Conservation (phyloP, 2,329 filamentous ascomycete species). For the Fusarium sp. region DNA sequence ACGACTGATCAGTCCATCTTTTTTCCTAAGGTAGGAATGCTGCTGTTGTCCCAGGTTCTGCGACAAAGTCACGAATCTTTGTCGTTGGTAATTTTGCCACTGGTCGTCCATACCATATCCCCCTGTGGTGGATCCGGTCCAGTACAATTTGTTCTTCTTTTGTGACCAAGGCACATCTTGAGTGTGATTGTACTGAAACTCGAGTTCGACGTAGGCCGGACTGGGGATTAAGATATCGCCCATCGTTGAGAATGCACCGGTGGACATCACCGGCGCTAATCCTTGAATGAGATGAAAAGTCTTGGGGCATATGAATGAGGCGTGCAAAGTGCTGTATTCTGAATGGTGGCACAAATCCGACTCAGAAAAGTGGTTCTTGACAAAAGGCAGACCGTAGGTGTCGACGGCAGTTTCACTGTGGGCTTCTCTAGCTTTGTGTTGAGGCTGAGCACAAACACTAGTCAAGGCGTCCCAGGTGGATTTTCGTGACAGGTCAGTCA, state of each 20-base stretch:
- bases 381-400: slow-evolving; percentile 55
- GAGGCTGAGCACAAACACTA: slow-evolving; percentile 43
- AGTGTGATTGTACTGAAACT: slow-evolving; percentile 59
- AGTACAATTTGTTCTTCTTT: slow-evolving; percentile 69
- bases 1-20: slow-evolving; percentile 30
- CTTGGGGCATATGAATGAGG: slow-evolving; percentile 61
- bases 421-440: not conserved
- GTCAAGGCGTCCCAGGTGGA: slow-evolving; percentile 55
- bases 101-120: slow-evolving; percentile 54
- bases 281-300: slow-evolving; percentile 60
- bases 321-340: slow-evolving; percentile 61
- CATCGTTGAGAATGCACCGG: slow-evolving; percentile 62
- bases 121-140: slow-evolving; percentile 71
- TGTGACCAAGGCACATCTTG: slow-evolving; percentile 63
- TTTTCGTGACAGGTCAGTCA: slow-evolving; percentile 50
- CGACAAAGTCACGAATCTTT: slow-evolving; percentile 60
- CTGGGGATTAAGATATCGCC: slow-evolving; percentile 68
- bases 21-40: slow-evolving; percentile 54
- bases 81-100: slow-evolving; percentile 64
- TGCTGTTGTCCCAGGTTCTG: slow-evolving; percentile 51
- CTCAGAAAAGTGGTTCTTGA: slow-evolving; percentile 48
- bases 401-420: slow-evolving; percentile 18
- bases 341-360: slow-evolving; percentile 62
- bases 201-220: slow-evolving; percentile 62
- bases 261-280: slow-evolving; percentile 64